Percentiles rank a stretch among this genome's conserved stretches.
Conservation (phyloP, 257 asterid genomes). For the Solanum appendiculatum region DNA sequence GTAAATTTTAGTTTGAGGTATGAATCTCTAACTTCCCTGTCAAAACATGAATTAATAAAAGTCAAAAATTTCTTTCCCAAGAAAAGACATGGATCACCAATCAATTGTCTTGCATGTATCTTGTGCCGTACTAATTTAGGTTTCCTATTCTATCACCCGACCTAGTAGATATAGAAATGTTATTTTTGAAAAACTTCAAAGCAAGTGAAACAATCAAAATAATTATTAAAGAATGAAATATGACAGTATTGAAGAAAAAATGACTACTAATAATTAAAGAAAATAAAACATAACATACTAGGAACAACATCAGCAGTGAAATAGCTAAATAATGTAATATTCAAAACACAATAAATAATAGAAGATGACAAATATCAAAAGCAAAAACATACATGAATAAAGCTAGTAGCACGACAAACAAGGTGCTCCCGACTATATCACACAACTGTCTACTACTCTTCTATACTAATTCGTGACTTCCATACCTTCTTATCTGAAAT, state of each 20-base stretch:
- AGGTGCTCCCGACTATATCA: background rate
- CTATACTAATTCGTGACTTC: background rate
- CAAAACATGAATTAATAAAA: background rate
- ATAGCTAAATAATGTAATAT: background rate
- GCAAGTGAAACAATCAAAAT: background rate
- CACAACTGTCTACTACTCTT: background rate
- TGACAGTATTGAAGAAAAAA: background rate
- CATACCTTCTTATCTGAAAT: background rate
- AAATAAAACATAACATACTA: background rate
- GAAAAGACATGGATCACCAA: background rate
- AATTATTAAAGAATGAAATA: background rate
- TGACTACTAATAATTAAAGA: background rate
- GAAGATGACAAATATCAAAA: background rate
- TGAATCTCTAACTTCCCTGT: background rate
- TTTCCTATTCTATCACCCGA: background rate
- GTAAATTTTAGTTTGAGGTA: background rate
- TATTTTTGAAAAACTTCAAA: fast-evolving
- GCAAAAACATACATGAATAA: background rate
- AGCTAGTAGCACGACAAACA: background rate
- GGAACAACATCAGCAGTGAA: background rate
- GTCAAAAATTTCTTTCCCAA: background rate
- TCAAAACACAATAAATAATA: background rate
- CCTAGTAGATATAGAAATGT: background rate
- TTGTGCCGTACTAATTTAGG: background rate
- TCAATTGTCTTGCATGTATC: background rate